These are phyloP conservation scores for Thuidium tamariscinum DNA, from an alignment of 225 moss, liverwort and hornwort species.

Conservation along the genomic window DNA sequence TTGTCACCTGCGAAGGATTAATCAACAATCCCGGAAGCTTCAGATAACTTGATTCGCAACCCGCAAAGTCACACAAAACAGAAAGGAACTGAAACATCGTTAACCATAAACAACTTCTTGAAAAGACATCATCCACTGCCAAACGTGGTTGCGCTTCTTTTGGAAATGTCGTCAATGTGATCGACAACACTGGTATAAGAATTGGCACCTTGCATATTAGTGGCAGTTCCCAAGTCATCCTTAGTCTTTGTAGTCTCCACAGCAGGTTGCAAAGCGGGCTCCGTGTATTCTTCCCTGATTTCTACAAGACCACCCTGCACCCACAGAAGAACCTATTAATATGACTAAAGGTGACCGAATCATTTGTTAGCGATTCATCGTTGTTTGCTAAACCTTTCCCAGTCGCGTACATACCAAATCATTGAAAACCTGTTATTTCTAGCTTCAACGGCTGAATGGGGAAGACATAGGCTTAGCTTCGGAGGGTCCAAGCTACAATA, in stretches of 20 bases:
- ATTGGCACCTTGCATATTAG: constrained; percentile 1
- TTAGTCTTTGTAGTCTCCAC: neutral
- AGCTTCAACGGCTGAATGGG: neutral
- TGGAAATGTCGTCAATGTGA: neutral
- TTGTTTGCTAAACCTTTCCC: neutral
- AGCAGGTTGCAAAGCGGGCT: constrained; percentile 4
- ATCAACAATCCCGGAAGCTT: neutral
- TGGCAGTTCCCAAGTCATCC: neutral
- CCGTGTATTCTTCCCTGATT: constrained; percentile 47
- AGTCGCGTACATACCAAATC: neutral
- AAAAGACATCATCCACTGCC: neutral
- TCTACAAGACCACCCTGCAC: constrained; percentile 50
- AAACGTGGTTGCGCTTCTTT: neutral
- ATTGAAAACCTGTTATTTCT: neutral
- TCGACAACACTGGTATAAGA: neutral
- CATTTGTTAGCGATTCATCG: neutral
- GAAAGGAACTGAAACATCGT: neutral
- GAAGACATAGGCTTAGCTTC: neutral
- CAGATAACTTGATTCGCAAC: neutral
- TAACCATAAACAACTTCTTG: neutral
- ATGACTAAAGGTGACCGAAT: neutral
- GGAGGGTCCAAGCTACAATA: neutral
- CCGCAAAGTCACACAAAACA: neutral
- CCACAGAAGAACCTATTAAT: neutral
- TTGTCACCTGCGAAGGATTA: constrained; percentile 5